Percentiles rank a stretch among this genome's conserved stretches.
phyloP scores from a whole-genome alignment of 768 basidiomycete genomes.

The Kwoniella europaea region DNA sequence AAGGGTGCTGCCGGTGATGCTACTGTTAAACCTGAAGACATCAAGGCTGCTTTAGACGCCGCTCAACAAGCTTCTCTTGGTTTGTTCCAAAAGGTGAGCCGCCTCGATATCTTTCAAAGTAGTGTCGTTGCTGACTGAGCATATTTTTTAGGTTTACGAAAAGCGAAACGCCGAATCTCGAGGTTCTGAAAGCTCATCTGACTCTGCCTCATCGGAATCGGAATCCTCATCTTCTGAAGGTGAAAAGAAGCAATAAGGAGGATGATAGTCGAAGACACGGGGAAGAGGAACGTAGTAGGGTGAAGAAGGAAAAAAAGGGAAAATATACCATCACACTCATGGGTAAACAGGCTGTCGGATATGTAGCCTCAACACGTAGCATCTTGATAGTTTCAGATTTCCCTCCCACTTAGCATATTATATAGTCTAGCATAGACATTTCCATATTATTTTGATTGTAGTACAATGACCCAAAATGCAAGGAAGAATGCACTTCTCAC shows the following conservation, averaged over 20 bases:
- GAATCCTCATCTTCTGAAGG: conserved; percentile 30
- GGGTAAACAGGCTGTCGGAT: not conserved
- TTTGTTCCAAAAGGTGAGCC: conserved; percentile 86
- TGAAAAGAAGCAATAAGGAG: conserved; percentile 49
- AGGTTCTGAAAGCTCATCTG: conserved; percentile 30
- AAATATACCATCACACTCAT: not conserved
- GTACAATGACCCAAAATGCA: conserved; percentile 26
- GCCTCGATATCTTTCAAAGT: not conserved
- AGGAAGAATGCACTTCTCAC: conserved; percentile 29
- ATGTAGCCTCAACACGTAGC: not conserved
- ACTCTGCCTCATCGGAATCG: conserved; percentile 29
- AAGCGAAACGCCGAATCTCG: conserved; percentile 79
- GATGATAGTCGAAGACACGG: too few relatives aligned
- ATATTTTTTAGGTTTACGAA: conserved; percentile 70
- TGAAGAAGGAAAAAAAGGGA: not conserved
- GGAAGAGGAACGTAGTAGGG: too few relatives aligned
- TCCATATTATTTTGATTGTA: conserved; percentile 3
- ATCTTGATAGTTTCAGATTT: conserved; percentile 1
- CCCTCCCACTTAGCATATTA: conserved; percentile 11
- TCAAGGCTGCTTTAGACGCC: conserved; percentile 90
- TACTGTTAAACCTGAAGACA: conserved; percentile 77
- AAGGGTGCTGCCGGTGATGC: conserved; percentile 89
- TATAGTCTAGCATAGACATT: conserved; percentile 18
- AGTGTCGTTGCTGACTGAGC: not conserved
- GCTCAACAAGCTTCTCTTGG: conserved; percentile 93